Conservation (phyloP, 2,329 filamentous ascomycete genomes). For the Thelonectria olida region DNA sequence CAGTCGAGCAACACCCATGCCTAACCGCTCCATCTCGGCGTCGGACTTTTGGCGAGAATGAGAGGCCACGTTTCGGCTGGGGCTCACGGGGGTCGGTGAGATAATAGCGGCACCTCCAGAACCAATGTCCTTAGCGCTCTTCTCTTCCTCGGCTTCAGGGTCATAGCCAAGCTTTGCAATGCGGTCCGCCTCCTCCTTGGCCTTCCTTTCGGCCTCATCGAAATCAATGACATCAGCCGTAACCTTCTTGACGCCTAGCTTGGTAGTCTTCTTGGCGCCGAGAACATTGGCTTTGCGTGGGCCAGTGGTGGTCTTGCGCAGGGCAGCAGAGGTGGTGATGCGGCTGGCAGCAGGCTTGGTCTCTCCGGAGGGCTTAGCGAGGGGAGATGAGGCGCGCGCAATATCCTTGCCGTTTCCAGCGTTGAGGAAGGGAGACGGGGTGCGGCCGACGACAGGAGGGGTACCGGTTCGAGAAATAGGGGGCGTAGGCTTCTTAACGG, state of each 20-base stretch:
- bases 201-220: constrained; percentile 95
- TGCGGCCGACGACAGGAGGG: constrained; percentile 81
- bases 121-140: constrained; percentile 53
- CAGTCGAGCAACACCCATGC: constrained; percentile 86
- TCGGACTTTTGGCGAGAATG: constrained; percentile 69
- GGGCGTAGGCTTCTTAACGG: constrained; percentile 95
- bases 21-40: constrained; percentile 86
- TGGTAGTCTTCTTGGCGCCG: constrained; percentile 81
- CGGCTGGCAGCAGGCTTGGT: constrained; percentile 72
- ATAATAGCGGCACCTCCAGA: constrained; percentile 69
- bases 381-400: constrained; percentile 84
- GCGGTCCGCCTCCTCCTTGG: constrained; percentile 95
- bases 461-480: constrained; percentile 90
- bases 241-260: constrained; percentile 94
- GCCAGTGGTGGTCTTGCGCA: constrained; percentile 77
- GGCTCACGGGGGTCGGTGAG: constrained; percentile 79
- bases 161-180: constrained; percentile 97
- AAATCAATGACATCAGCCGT: constrained; percentile 86
- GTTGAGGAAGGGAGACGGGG: constrained; percentile 89
- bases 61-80: constrained; percentile 65
- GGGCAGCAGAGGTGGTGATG: constrained; percentile 80
- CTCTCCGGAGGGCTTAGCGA: constrained; percentile 68
- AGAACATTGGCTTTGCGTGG: constrained; percentile 87
- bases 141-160: constrained; percentile 81
- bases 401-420: constrained; percentile 76